A percentile compares a stretch with the other conserved stretches of the same genome.
These are phyloP conservation scores for Psilocybe cubensis DNA, from an alignment of 768 basidiomycete genomes.

Conservation along the genomic window DNA sequence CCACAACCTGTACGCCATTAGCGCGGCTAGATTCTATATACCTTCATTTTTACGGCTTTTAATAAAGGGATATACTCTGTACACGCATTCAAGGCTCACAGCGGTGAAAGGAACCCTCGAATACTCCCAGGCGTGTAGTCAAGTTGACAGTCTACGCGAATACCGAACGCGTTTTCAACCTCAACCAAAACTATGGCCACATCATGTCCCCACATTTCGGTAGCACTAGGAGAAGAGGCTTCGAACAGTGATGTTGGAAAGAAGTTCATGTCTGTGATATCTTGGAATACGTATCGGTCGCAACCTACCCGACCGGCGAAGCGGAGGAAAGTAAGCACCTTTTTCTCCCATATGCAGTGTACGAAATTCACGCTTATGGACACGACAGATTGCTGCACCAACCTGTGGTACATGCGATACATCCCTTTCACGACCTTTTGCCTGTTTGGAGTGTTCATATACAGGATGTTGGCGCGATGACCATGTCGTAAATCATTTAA, in stretches of 20 bases:
- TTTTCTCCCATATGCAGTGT: background rate
- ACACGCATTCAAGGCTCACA: background rate
- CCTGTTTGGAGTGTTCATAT: constrained; percentile 73
- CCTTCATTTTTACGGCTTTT: background rate
- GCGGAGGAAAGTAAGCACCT: constrained; percentile 60
- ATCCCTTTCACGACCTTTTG: constrained; percentile 65
- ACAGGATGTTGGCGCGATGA: constrained; percentile 69
- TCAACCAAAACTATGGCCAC: constrained; percentile 10
- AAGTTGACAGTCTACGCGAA: background rate
- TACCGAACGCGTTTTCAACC: background rate
- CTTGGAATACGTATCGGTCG: constrained; percentile 20
- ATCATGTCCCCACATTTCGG: constrained; percentile 45
- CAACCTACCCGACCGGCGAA: constrained; percentile 47
- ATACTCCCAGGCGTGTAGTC: background rate
- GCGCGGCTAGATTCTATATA: background rate
- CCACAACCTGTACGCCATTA: background rate
- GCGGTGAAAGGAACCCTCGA: background rate
- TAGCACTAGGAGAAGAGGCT: constrained; percentile 33
- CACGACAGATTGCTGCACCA: constrained; percentile 52
- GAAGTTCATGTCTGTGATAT: constrained; percentile 53
- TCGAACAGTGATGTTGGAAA: constrained; percentile 34
- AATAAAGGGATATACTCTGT: background rate
- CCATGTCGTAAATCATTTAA: constrained; percentile 64
- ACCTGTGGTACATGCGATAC: constrained; percentile 63
- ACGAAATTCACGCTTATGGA: background rate